Base-by-base conservation (phyloP, 345 rosid species). In the Litchi chinensis region DNA sequence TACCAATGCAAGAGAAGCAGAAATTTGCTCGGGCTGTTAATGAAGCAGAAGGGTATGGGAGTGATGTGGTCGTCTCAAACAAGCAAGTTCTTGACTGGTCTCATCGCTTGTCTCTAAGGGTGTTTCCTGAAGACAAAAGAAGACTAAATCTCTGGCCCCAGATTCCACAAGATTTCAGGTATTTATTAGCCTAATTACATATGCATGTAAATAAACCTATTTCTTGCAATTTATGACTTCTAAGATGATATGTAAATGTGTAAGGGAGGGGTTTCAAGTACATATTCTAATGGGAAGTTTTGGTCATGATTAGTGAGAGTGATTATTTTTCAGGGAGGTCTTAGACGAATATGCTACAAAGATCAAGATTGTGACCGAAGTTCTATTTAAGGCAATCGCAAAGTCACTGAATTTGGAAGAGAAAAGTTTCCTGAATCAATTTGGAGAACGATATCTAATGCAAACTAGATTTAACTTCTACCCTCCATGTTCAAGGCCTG, bases 391-490 rank as follows among this genome's bases (percentile, higher is more conserved):
- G 82, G 87, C 88, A 68, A 87, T 84, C 84, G 89, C 86, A 0
- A 79, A 18, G 54, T 84, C 87, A 0, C 74, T 90, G 65, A 67
- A 80, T 24, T 66, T 90, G 66, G 88, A 84, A 62, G 86, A 90
- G 74, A 71, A 78, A 26, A 70, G 87, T 79, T 90, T 87, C 83
- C 63, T 68, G 21, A 71, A 83, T 6, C 87, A 85, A 79, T 85
- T 78, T 63, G 90, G 93, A 37, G 86, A 77, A 43, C 56, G 13
- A 24, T 67, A 80, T 2, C 56, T 79, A 2, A 74, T 88, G 86
- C 79, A 78, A 68, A 85, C 80, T 5, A 79, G 93, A 71, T 85
- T 87, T 81, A 90, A 89, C 83, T 82, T 87, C 82, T 90, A 89
- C 69, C 93, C 91, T 15, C 88, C 89, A 2, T 85, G 89, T 75